These are phyloP conservation scores for Gnomoniopsis smithogilvyi DNA, from an alignment of 2,329 filamentous ascomycete species.

Conservation along the genomic window DNA sequence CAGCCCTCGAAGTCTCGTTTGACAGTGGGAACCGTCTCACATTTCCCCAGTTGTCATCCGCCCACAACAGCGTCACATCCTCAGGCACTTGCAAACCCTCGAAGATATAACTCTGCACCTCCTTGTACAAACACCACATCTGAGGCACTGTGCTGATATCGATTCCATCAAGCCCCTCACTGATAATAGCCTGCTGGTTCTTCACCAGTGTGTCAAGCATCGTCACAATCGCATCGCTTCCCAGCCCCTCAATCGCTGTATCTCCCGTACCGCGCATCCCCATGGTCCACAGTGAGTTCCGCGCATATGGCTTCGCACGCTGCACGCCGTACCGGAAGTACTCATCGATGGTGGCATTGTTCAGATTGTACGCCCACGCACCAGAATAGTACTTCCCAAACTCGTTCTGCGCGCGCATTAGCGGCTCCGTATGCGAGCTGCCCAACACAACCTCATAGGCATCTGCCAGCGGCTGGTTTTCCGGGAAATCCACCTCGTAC, in stretches of 20 bases:
- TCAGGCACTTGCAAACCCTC: conserved; percentile 61
- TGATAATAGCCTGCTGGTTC: conserved; percentile 57
- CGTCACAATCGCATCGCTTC: conserved; percentile 51
- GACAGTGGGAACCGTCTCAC: conserved; percentile 57
- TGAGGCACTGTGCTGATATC: conserved; percentile 57
- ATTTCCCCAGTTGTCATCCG: conserved; percentile 69
- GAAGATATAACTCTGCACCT: conserved; percentile 68
- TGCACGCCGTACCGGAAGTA: conserved; percentile 67
- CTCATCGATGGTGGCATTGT: conserved; percentile 64
- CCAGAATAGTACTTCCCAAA: conserved; percentile 53
- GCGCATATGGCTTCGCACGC: conserved; percentile 63
- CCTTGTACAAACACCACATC: conserved; percentile 73
- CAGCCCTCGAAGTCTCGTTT: conserved; percentile 56
- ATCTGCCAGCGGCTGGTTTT: conserved; percentile 66
- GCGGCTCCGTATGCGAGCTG: conserved; percentile 70
- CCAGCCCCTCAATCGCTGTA: conserved; percentile 53
- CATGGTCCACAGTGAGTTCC: conserved; percentile 63
- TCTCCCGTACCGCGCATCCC: conserved; percentile 70
- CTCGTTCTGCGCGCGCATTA: conserved; percentile 61
- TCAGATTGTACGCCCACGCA: conserved; percentile 66
- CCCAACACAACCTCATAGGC: conserved; percentile 73
- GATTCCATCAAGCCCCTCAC: conserved; percentile 48
- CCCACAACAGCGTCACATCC: conserved; percentile 65
- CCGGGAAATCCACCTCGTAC: conserved; percentile 68
- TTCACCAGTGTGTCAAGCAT: conserved; percentile 59